These are phyloP conservation scores for Myxozyma lipomycoides DNA, from an alignment of 805 yeast species.

Conservation along the genomic window DNA sequence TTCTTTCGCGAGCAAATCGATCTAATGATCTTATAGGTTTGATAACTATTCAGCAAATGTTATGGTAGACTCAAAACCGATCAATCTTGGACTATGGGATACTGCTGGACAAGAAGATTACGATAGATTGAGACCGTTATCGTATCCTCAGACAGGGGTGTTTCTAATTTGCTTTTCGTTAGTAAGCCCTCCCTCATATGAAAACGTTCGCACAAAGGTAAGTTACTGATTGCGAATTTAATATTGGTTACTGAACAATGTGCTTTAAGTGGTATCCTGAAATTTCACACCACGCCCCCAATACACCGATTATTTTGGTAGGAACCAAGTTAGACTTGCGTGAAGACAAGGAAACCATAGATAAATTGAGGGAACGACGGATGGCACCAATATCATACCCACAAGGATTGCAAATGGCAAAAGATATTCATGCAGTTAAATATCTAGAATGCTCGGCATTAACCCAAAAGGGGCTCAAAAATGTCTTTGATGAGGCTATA, in stretches of 20 bases:
- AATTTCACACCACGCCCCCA: conserved; percentile 75
- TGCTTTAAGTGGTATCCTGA: conserved; percentile 75
- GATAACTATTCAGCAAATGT: conserved; percentile 88
- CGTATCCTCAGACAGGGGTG: conserved; percentile 89
- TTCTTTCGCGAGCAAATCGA: background rate
- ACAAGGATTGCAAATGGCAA: conserved; percentile 65
- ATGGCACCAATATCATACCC: conserved; percentile 56
- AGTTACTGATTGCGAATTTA: too few relatives aligned
- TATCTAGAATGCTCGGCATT: conserved; percentile 90
- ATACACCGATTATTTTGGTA: conserved; percentile 62
- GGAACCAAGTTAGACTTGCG: conserved; percentile 89
- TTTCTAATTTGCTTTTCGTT: conserved; percentile 83
- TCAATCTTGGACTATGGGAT: conserved; percentile 88
- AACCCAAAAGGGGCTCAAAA: conserved; percentile 79
- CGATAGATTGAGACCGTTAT: conserved; percentile 81
- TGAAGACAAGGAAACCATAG: conserved; percentile 73
- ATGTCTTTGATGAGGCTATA: conserved; percentile 79
- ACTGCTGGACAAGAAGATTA: conserved; percentile 95
- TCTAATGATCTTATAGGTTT: conserved; percentile 40
- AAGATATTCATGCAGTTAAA: conserved; percentile 65
- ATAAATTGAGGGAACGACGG: conserved; percentile 56
- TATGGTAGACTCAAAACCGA: conserved; percentile 74
- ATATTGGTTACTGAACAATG: too few relatives aligned
- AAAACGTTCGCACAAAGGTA: conserved; percentile 66
- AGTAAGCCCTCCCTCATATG: conserved; percentile 73